Evolutionary conservation across 2,329 filamentous ascomycete genomes (phyloP), one percentile per base, ranked within the genome.

Genomic region (Aspergillus costaricaensis): DNA sequence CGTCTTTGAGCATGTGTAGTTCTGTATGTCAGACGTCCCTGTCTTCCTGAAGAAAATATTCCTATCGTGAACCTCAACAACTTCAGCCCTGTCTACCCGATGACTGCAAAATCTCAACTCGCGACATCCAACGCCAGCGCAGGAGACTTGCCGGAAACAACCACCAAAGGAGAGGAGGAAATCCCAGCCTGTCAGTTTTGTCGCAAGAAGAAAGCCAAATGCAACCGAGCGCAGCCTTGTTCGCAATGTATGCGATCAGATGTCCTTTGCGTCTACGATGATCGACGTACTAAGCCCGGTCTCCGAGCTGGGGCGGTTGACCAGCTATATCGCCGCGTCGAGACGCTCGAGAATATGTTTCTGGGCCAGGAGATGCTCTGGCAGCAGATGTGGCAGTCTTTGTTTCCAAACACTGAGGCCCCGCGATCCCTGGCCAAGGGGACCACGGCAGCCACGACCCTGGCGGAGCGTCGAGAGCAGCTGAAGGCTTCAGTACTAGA

Each of bases 141-240:
- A 36, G 32, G 32, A 36, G 32, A 36, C 32, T 36, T 36, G 12
- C 32, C 32, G 10, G 32, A 36, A 2, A 36, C 32, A 14, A 3
- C 32, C 1, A 36, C 12, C 32, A 47, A 52, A 32, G 48, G 44
- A 3, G 53, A 67, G 14, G 65, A 67, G 10, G 59, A 65, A 10
- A 58, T 65, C 3, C 65, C 67, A 1, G 66, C 67, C 21, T 81
- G 79, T 50, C 77, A 80, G 55, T 72, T 76, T 0, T 82, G 80
- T 65, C 76, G 79, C 4, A 78, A 74, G 55, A 80, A 79, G 64
- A 81, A 82, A 54, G 75, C 79, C 15, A 79, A 77, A 47, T 82
- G 80, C 66, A 76, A 77, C 25, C 69, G 79, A 21, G 67, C 72
- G 27, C 76, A 79, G 51, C 79, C 80, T 7, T 82, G 80, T 60